Evolutionary conservation across 2,329 filamentous ascomycete species (phyloP).

Genomic region (Pseudopyricularia cyperi): DNA sequence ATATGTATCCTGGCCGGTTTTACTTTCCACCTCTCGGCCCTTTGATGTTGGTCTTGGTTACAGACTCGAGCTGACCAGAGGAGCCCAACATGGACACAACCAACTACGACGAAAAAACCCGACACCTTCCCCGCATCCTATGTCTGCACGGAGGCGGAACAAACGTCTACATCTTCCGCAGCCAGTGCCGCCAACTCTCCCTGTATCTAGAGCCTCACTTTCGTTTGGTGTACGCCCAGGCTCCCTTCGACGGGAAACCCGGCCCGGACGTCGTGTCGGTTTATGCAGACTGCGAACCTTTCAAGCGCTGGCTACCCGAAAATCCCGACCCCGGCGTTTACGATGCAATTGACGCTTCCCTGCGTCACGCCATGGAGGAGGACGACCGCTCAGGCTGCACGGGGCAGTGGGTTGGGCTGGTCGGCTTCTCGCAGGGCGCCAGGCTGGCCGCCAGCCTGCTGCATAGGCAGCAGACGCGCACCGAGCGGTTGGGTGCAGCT

Average conservation of each 20-base stretch:
- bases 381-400: constrained; percentile 36
- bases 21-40: too few species aligned
- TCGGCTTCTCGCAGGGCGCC: constrained; percentile 57
- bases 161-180: constrained; percentile 52
- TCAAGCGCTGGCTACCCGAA: constrained; percentile 35
- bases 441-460: constrained; percentile 48
- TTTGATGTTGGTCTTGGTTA: too few species aligned
- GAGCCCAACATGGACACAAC: too few species aligned
- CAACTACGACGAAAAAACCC: too few species aligned
- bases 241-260: constrained; percentile 49
- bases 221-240: constrained; percentile 60
- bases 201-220: constrained; percentile 38
- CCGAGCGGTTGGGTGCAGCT: not conserved
- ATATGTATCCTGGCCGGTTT: too few species aligned
- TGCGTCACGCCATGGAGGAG: constrained; percentile 31
- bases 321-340: constrained; percentile 29
- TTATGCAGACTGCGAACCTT: constrained; percentile 14
- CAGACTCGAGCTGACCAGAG: too few species aligned
- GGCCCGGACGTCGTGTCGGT: constrained; percentile 42
- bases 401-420: constrained; percentile 44
- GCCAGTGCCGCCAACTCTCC: constrained; percentile 46
- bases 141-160: constrained; percentile 68
- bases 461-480: constrained; percentile 14
- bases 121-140: constrained; percentile 58
- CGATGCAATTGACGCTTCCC: not conserved